These are phyloP conservation scores for Themeda triandra DNA, from an alignment of 176 grass and related monocot species.

Conservation along the genomic window DNA sequence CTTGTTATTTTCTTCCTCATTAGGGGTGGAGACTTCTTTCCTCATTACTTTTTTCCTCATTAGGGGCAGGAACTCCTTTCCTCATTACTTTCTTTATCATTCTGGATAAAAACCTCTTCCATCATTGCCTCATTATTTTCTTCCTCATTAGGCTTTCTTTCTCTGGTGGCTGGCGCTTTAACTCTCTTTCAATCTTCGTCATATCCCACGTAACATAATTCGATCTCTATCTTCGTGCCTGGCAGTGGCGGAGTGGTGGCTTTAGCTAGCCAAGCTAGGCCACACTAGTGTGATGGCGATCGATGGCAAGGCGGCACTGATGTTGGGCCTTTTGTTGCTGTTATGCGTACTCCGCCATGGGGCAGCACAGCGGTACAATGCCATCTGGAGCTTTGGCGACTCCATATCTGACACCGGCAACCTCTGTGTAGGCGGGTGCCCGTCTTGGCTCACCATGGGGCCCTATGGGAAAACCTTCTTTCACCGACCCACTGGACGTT, in stretches of 20 bases:
- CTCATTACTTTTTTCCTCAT: too few species aligned
- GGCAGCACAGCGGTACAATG: constrained; percentile 44
- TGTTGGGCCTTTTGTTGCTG: neutral
- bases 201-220: too few species aligned
- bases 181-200: neutral
- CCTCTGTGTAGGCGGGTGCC: constrained; percentile 55
- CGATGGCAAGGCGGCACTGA: neutral
- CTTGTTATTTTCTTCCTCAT: too few species aligned
- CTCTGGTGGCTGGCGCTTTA: too few species aligned
- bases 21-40: too few species aligned
- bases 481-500: constrained; percentile 66
- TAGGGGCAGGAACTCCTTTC: too few species aligned
- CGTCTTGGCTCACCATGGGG: constrained; percentile 58
- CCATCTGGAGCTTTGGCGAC: constrained; percentile 81
- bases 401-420: constrained; percentile 86
- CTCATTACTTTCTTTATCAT: too few species aligned
- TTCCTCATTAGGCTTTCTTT: too few species aligned
- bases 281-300: neutral
- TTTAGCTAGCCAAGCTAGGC: neutral
- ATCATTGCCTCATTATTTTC: too few species aligned
- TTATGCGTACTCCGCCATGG: neutral
- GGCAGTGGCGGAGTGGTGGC: neutral
- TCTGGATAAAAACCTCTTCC: too few species aligned
- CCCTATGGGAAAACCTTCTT: constrained; percentile 91
- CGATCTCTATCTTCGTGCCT: neutral